Conservation (phyloP, 2,329 filamentous ascomycete species). For the Trichoderma guizhouense region DNA sequence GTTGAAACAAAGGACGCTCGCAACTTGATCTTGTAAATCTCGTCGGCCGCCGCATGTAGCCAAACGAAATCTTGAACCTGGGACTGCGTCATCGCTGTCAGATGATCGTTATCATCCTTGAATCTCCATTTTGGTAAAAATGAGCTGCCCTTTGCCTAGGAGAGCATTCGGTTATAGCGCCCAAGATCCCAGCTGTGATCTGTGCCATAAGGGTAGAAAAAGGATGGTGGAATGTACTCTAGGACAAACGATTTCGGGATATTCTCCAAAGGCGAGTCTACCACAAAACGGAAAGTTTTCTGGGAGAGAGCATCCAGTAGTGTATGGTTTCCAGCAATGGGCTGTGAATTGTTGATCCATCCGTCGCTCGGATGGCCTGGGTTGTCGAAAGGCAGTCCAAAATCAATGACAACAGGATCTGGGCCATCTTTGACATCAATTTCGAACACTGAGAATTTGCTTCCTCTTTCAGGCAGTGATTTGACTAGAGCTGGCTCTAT, state of each 20-base stretch:
- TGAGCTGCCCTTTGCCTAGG: background rate
- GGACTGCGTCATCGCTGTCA: constrained; percentile 11
- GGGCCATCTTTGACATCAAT: background rate
- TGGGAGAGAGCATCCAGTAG: background rate
- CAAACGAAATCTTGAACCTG: constrained; percentile 18
- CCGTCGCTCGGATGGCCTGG: background rate
- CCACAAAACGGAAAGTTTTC: background rate
- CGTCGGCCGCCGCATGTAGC: background rate
- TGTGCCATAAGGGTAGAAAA: background rate
- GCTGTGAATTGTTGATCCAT: background rate
- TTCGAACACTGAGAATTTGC: background rate
- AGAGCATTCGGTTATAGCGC: background rate
- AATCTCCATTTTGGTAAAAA: background rate
- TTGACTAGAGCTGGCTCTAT: background rate
- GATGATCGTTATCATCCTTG: background rate
- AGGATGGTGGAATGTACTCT: background rate
- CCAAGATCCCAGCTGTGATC: background rate
- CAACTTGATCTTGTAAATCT: background rate
- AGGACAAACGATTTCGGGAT: background rate
- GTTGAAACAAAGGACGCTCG: constrained; percentile 15
- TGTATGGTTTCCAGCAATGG: background rate
- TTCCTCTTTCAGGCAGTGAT: background rate
- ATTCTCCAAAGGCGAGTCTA: background rate
- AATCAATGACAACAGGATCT: background rate
- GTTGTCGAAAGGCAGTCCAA: background rate